These are phyloP conservation scores for Strobilomyces echinocephalus DNA, from an alignment of 768 basidiomycete species.

Conservation along the genomic window DNA sequence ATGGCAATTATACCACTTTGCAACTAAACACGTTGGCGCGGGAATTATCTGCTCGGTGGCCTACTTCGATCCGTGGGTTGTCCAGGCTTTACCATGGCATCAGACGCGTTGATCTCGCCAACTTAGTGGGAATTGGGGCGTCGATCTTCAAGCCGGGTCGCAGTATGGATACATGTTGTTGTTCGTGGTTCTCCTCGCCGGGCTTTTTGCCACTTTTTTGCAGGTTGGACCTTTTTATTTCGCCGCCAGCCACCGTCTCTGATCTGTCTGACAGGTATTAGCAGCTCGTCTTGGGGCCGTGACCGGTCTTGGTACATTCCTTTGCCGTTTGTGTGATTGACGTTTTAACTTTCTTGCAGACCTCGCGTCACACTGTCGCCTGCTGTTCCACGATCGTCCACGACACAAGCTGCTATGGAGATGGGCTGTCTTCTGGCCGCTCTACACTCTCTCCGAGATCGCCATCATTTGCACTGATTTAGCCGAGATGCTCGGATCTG, in stretches of 20 bases:
- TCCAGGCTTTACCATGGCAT: background rate
- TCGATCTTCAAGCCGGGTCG: constrained; percentile 84
- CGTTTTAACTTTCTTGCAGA: constrained; percentile 32
- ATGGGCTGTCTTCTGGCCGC: constrained; percentile 58
- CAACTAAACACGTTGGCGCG: constrained; percentile 66
- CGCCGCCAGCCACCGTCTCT: background rate
- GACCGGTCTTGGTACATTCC: constrained; percentile 64
- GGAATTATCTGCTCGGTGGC: constrained; percentile 87
- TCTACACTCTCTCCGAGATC: constrained; percentile 60
- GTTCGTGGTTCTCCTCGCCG: constrained; percentile 80
- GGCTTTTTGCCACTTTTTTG: constrained; percentile 75
- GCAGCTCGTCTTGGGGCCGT: constrained; percentile 79
- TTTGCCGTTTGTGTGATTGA: background rate
- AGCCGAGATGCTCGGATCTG: constrained; percentile 77
- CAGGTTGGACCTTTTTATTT: constrained; percentile 44
- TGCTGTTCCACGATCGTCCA: constrained; percentile 61
- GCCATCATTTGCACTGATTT: constrained; percentile 77
- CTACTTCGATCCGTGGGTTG: constrained; percentile 78
- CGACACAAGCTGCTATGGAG: constrained; percentile 53
- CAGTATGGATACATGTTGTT: constrained; percentile 81
- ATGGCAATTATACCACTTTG: constrained; percentile 42
- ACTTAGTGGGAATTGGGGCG: constrained; percentile 79
- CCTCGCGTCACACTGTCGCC: constrained; percentile 59
- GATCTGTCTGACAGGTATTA: constrained; percentile 48
- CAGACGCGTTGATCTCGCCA: background rate